Evolutionary conservation across 768 basidiomycete species (phyloP), one percentile per base, ranked within the genome.

Genomic region (Lentinula aciculospora): DNA sequence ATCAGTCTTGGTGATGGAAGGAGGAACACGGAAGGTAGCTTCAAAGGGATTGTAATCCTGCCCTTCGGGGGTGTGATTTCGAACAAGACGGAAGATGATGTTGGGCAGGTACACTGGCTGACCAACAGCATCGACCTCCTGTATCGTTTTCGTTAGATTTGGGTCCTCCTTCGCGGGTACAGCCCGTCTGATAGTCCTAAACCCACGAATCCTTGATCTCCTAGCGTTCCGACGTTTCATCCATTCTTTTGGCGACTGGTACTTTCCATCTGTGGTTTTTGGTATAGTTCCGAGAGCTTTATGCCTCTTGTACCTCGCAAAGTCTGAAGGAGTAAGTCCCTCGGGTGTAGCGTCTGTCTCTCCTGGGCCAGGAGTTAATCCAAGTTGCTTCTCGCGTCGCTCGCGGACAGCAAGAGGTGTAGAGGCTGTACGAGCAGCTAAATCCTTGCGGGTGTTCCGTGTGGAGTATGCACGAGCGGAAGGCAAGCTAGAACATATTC

Each of bases 1-100:
- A 73, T 98, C 94, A 57, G 88, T 91, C 73, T 98, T 98, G 42
- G 94, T 97, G 71, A 95, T 78, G 42, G 84, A 88, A 61, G 84
- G 82, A n/a, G 93, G 89, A 39, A 96, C 79, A 56, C 92, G 90
- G 76, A 98, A 96, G 2, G 94, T 98, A 8, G 94, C 94, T 70
- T 94, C 88, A 75, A 88, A 94, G 1, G 94, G 94, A 61, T 98
- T 95, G 77, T 98, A 98, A 1, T 92, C 78, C 63, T 89, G 75
- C 0, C 88, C 90, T 2, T 73, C 71, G 0, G 80, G 84, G 0
- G 92, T 94, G 63, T 86, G 74, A 69, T 98, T 98, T 23, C 91
- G 84, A 44, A 95, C 84, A 57, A 98, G 78, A 57, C 82, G 81
- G 71, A 96, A 87, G 60, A 89, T 71, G 67, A 88, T 78, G 71